phyloP scores from a whole-genome alignment of 257 asterid genomes.

The Avicennia marina region DNA sequence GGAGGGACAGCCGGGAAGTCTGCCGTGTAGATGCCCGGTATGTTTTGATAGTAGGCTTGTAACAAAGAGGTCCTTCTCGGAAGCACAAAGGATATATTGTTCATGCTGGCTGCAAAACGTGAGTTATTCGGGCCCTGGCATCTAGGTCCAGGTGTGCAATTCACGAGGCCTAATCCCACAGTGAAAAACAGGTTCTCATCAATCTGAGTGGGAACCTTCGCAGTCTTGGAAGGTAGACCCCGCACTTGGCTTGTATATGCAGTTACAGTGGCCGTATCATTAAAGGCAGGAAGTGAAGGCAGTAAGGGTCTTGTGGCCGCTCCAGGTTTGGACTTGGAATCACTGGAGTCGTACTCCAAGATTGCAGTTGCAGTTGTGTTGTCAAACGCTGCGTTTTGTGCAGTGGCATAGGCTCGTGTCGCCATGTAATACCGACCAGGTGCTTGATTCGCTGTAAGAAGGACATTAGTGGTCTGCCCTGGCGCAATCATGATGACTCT shows the following conservation, averaged over 20 bases:
- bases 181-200: constrained; percentile 54
- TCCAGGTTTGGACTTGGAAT: constrained; percentile 1
- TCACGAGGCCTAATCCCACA: constrained; percentile 57
- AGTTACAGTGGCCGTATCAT: constrained; percentile 42
- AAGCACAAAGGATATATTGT: constrained; percentile 48
- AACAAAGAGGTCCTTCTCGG: constrained; percentile 42
- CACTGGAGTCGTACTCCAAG: constrained; percentile 36
- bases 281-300: constrained; percentile 52
- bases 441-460: constrained; percentile 52
- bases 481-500: constrained; percentile 55
- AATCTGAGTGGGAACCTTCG: constrained; percentile 32
- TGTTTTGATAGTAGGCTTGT: constrained; percentile 56
- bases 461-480: constrained; percentile 69
- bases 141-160: constrained; percentile 49
- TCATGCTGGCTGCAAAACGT: constrained; percentile 57
- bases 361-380: constrained; percentile 64
- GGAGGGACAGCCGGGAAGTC: constrained; percentile 61
- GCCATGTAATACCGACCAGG: constrained; percentile 59
- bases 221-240: constrained; percentile 24
- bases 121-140: constrained; percentile 68
- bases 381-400: constrained; percentile 58
- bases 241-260: constrained; percentile 49
- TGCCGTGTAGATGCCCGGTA: constrained; percentile 45
- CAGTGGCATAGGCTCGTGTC: constrained; percentile 43
- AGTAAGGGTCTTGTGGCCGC: constrained; percentile 31